Conservation (phyloP, 768 basidiomycete genomes). For the Mycena albidolilacea region DNA sequence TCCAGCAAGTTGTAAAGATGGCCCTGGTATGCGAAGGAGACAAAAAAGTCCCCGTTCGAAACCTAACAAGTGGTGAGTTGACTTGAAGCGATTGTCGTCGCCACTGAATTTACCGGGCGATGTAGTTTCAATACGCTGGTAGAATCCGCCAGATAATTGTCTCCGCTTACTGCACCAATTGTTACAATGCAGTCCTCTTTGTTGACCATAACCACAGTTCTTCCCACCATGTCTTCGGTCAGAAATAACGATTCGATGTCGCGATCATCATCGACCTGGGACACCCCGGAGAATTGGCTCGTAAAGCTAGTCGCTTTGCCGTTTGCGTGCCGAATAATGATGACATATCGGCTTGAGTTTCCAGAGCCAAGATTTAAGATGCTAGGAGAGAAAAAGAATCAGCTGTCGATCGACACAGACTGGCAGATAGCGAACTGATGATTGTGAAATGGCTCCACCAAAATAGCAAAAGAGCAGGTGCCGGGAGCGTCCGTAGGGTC, state of each 20-base stretch:
- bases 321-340: constrained; percentile 25
- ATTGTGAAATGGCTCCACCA: background rate
- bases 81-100: background rate
- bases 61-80: constrained; percentile 5
- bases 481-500: constrained; percentile 12
- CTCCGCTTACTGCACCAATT: background rate
- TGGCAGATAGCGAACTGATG: constrained; percentile 10
- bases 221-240: constrained; percentile 25
- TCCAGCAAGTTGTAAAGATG: constrained; percentile 34
- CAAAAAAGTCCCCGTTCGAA: background rate
- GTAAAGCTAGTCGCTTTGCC: constrained; percentile 20
- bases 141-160: background rate
- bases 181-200: constrained; percentile 7
- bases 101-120: background rate
- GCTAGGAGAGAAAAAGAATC: too few relatives aligned
- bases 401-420: too few relatives aligned
- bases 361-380: constrained; percentile 13
- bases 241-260: constrained; percentile 2
- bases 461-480: constrained; percentile 6
- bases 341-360: constrained; percentile 15
- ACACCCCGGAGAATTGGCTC: background rate
- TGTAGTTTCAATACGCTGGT: constrained; percentile 7
- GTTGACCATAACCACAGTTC: background rate
- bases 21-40: constrained; percentile 19
- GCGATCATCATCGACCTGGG: background rate